These are phyloP conservation scores for Trametes cingulata DNA, from an alignment of 768 basidiomycete genomes.

Conservation along the genomic window DNA sequence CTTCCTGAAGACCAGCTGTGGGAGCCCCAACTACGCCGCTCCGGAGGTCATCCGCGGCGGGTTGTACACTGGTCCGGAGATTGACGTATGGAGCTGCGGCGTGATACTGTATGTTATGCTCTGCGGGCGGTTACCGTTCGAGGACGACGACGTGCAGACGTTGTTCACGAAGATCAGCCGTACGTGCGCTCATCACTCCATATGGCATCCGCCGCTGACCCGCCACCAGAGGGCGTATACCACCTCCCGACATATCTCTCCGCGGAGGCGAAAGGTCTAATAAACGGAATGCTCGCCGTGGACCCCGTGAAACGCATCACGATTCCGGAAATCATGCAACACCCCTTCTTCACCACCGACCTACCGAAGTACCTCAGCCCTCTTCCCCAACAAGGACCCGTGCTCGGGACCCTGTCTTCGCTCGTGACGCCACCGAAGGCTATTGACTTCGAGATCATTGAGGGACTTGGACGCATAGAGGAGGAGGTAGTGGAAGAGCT, in stretches of 20 bases:
- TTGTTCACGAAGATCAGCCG: constrained; percentile 95
- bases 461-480: constrained; percentile 89
- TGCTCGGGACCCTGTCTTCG: constrained; percentile 71
- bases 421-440: constrained; percentile 67
- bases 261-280: constrained; percentile 73
- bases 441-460: constrained; percentile 83
- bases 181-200: constrained; percentile 37
- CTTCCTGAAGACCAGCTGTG: constrained; percentile 96
- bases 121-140: constrained; percentile 92
- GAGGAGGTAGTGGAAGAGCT: constrained; percentile 89
- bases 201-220: neutral
- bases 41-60: constrained; percentile 97
- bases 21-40: constrained; percentile 97
- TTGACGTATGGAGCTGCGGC: constrained; percentile 98
- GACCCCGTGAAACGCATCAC: constrained; percentile 96
- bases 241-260: constrained; percentile 83
- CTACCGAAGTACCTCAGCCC: constrained; percentile 86
- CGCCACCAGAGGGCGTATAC: constrained; percentile 75
- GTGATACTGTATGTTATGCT: constrained; percentile 99
- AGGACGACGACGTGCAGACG: constrained; percentile 92
- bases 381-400: constrained; percentile 77
- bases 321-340: constrained; percentile 84
- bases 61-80: constrained; percentile 95
- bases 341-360: constrained; percentile 88
- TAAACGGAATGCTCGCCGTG: constrained; percentile 87